A percentile compares a stretch with the other conserved stretches of the same genome.
phyloP scores from a whole-genome alignment of 306 rosid genomes.

The Begonia fuchsioides region DNA sequence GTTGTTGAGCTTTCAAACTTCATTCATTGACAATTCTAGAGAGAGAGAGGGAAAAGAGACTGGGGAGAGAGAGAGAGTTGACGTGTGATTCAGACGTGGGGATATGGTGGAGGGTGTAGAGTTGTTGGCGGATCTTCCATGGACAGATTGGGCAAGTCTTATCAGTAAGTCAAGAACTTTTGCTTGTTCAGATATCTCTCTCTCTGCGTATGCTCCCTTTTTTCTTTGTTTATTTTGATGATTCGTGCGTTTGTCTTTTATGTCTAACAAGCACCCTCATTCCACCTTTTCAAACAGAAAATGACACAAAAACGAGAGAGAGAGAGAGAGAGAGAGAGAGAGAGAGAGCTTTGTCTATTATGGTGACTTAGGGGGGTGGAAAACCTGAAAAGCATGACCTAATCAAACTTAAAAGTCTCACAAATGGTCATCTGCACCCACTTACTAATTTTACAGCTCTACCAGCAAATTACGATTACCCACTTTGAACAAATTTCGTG shows the following conservation, averaged over 20 bases:
- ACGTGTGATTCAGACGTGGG: conserved; percentile 11
- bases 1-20: neutral
- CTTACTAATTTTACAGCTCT: no score
- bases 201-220: neutral
- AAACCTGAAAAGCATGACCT: no score
- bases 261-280: neutral
- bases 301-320: neutral
- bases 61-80: conserved; percentile 1
- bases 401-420: no score
- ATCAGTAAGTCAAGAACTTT: conserved; percentile 1
- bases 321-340: neutral
- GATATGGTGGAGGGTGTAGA: conserved; percentile 8
- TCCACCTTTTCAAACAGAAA: neutral
- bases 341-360: conserved; percentile 2
- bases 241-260: conserved; percentile 13
- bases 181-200: neutral
- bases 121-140: conserved; percentile 8
- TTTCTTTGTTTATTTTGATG: neutral
- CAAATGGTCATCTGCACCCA: no score
- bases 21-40: neutral
- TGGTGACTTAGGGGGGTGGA: no score
- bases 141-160: conserved; percentile 4
- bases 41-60: neutral
- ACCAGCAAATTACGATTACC: no score
- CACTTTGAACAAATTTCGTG: no score